Evolutionary conservation across 2,329 filamentous ascomycete genomes (phyloP).

Genomic region (Arthrobotrys megalospora): DNA sequence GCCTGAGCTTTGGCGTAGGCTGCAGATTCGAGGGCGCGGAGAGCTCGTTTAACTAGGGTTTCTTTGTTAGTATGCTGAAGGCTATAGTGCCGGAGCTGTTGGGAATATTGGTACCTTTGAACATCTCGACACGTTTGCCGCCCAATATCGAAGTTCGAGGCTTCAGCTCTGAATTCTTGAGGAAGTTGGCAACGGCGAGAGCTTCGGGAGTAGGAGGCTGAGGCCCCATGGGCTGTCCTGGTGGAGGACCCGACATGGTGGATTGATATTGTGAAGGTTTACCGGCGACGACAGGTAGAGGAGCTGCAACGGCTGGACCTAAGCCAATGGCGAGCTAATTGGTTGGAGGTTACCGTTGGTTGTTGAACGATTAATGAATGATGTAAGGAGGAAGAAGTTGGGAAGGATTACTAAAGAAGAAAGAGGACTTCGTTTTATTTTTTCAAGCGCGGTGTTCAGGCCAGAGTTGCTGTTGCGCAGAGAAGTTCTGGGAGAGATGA

Average conservation of each 20-base stretch:
- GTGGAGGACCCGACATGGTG: constrained; percentile 59
- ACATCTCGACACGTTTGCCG: constrained; percentile 98
- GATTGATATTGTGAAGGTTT: neutral
- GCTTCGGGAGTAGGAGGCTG: constrained; percentile 87
- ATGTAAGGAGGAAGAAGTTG: constrained; percentile 20
- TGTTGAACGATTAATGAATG: constrained; percentile 21
- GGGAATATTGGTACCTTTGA: constrained; percentile 77
- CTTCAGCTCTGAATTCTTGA: constrained; percentile 88
- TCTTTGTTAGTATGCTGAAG: constrained; percentile 8
- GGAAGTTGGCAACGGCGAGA: constrained; percentile 88
- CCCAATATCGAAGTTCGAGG: constrained; percentile 91
- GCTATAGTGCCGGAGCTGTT: neutral
- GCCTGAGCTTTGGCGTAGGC: constrained; percentile 87
- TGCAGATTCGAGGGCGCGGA: constrained; percentile 88
- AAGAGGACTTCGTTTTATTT: constrained; percentile 1
- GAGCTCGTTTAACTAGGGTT: constrained; percentile 84
- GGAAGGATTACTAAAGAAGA: constrained; percentile 19
- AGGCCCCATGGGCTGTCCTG: constrained; percentile 60
- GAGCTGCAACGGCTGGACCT: neutral
- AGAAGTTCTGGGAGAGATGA: constrained; percentile 33
- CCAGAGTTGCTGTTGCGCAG: constrained; percentile 53
- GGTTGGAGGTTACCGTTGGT: constrained; percentile 19
- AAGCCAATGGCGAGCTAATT: constrained; percentile 34
- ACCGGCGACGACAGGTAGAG: constrained; percentile 10
- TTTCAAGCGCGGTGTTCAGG: constrained; percentile 36